A percentile compares a stretch with the other conserved stretches of the same genome.
These are phyloP conservation scores for Globisporangium nodosum DNA, from an alignment of 352 stramenopile genomes.

Conservation along the genomic window DNA sequence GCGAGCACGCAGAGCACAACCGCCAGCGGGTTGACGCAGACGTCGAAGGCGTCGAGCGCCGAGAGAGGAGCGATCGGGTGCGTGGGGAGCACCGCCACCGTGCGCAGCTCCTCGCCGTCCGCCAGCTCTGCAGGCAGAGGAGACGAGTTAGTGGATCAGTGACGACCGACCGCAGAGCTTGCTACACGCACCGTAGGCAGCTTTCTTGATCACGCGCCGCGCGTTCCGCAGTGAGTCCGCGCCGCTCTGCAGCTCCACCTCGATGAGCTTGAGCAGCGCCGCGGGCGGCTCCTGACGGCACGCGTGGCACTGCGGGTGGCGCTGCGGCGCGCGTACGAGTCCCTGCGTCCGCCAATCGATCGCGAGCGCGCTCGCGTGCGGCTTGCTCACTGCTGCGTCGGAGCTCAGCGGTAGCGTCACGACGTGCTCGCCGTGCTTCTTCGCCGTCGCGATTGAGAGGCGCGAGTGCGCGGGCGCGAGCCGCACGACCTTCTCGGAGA, in stretches of 20 bases:
- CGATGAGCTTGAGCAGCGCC: constrained; percentile 20
- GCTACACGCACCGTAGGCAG: constrained; percentile 2
- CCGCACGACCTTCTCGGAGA: constrained; percentile 40
- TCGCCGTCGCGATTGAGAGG: constrained; percentile 33
- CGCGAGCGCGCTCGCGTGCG: constrained; percentile 4
- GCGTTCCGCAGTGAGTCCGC: constrained; percentile 1
- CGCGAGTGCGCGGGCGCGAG: constrained; percentile 33
- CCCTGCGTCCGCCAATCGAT: constrained; percentile 12
- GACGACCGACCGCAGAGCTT: too few species aligned
- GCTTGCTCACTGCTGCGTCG: background rate
- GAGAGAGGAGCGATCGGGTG: background rate
- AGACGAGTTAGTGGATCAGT: too few species aligned
- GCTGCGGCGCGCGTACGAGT: background rate
- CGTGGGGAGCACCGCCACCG: constrained; percentile 10
- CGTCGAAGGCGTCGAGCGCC: constrained; percentile 10
- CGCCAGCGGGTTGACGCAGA: constrained; percentile 11
- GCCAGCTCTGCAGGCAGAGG: background rate
- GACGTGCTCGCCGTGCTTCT: constrained; percentile 46
- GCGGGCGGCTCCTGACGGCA: constrained; percentile 10
- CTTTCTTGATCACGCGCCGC: constrained; percentile 7
- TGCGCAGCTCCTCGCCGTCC: constrained; percentile 5
- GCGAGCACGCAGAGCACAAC: constrained; percentile 7
- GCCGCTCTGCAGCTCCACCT: constrained; percentile 29
- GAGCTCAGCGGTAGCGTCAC: constrained; percentile 9
- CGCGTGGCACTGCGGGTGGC: background rate